A percentile compares a stretch with the other conserved stretches of the same genome.
Conservation (phyloP, 2,329 filamentous ascomycete species). For the Alternaria ethzedia region DNA sequence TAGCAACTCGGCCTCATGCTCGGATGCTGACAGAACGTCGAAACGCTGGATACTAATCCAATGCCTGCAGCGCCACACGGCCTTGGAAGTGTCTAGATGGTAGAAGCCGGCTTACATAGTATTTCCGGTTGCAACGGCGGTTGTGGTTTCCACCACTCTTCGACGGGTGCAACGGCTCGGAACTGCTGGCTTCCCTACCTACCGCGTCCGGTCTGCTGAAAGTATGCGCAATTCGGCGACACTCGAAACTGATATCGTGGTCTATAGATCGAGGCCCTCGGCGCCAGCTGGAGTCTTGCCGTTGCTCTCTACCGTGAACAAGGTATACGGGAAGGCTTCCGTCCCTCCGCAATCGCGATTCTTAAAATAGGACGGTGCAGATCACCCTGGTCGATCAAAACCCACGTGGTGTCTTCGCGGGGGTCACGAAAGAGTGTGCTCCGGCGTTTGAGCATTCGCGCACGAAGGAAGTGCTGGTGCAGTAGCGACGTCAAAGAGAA, state of each 20-base stretch:
- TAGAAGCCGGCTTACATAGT: neutral
- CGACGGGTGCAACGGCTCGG: neutral
- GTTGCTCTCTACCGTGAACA: neutral
- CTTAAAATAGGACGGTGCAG: conserved; percentile 59
- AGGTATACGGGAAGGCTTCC: neutral
- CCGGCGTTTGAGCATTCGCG: too few relatives aligned
- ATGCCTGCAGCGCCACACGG: neutral
- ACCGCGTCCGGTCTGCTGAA: neutral
- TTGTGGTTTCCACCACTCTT: neutral
- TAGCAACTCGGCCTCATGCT: neutral
- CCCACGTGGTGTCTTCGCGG: conserved; percentile 76
- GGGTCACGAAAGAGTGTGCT: conserved; percentile 54
- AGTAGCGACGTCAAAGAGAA: too few relatives aligned
- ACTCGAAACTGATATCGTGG: neutral
- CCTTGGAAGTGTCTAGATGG: neutral
- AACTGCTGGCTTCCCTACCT: neutral
- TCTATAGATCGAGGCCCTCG: neutral
- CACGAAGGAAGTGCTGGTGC: too few relatives aligned
- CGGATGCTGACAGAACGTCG: neutral
- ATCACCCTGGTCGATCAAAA: conserved; percentile 60
- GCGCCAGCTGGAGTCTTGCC: neutral
- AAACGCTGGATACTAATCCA: neutral
- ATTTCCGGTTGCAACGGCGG: neutral
- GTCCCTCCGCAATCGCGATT: neutral
- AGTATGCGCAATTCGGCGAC: neutral